Evolutionary conservation across 2,329 filamentous ascomycete genomes (phyloP).

Genomic region (Aphanoascus verrucosus): DNA sequence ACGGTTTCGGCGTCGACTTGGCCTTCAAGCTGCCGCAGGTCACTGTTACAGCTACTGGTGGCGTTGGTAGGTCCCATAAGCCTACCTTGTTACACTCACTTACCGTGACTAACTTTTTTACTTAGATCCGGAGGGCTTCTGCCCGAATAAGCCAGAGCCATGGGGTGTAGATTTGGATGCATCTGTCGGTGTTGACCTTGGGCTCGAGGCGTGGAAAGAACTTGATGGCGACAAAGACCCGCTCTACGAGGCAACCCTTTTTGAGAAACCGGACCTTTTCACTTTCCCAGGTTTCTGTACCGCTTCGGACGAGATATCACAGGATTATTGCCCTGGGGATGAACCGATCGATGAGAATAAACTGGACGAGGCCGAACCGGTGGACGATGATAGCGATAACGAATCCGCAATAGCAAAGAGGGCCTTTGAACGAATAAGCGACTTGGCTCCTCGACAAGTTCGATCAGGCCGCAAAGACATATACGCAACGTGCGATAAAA

Average conservation of each 20-base stretch:
- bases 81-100: background rate
- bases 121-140: conserved; percentile 8
- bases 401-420: background rate
- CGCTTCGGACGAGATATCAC: background rate
- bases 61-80: background rate
- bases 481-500: background rate
- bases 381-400: background rate
- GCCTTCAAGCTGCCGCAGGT: conserved; percentile 8
- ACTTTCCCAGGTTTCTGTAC: conserved; percentile 8
- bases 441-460: background rate
- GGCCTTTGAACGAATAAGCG: background rate
- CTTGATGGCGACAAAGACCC: conserved; percentile 7
- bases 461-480: background rate
- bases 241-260: conserved; percentile 8
- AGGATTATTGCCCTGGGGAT: conserved; percentile 2
- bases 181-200: conserved; percentile 4
- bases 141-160: background rate
- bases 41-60: conserved; percentile 4
- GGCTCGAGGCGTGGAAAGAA: conserved; percentile 6
- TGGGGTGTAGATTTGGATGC: conserved; percentile 9
- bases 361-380: background rate
- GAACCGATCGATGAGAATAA: too few species aligned
- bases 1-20: conserved; percentile 9
- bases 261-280: conserved; percentile 5
- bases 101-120: background rate